Base-by-base conservation (phyloP, 2,329 filamentous ascomycete genomes). In the Penicillium sp. region DNA sequence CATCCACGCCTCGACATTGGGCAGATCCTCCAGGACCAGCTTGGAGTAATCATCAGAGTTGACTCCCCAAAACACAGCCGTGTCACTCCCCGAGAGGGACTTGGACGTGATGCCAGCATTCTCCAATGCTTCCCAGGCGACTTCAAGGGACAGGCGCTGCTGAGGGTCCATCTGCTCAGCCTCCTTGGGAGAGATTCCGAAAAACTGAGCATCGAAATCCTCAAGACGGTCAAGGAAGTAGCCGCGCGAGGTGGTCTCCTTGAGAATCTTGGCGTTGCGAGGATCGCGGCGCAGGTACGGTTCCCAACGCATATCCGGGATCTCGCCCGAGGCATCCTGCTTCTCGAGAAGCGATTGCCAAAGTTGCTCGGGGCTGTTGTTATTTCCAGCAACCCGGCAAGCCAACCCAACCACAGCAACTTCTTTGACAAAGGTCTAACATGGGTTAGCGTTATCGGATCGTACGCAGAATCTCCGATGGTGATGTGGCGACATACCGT, bases 1-100 rank as follows among this genome's bases (percentile, higher is more conserved):
- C 72, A 75, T 77, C 68, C 70, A 76, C 0, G 76, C 69, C 20
- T 76, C 73, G 15, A 78, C 68, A 15, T 71, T 68, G 0, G 71
- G 69, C 4, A 78, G 54, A 55, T 79, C 77, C 55, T 78, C 75
- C 3, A 77, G 63, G 3, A 77, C 39, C 2, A 75, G 65, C 43
- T 69, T 69, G 5, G 68, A 69, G 55, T 78, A 78, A 59, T 79
- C 76, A 54, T 76, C 71, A 0, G 70, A 71, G 57, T 71, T 68
- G 0, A 73, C 68, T 4, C 73, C 73, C 67, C 67, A 69, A 56
- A 63, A 76, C 1, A 75, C 71, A 2, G 68, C 67, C 1, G 73
- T 74, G 50, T 72, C 59, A 2, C 56, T 67, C 0, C 74, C 69
- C 12, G 37, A 38, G 37, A 38, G 37, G 15, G 12, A 14, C 14